Conservation (phyloP, 371 early-diverging fungal species). For the Cokeromyces recurvatus region DNA sequence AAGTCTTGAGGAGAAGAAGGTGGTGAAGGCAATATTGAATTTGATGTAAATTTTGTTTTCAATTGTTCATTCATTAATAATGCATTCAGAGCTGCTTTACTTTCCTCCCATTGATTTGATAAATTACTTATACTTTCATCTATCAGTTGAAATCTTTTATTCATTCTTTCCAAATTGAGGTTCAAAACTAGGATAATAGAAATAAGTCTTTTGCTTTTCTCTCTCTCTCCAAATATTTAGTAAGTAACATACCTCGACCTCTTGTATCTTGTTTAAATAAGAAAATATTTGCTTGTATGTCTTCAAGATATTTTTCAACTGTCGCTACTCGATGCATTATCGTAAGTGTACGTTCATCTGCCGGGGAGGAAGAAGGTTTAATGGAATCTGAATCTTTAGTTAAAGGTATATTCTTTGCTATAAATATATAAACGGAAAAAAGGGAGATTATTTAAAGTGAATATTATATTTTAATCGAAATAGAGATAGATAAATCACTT, state of each 20-base stretch:
- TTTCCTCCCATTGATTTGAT: constrained; percentile 33
- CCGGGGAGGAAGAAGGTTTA: too few relatives aligned
- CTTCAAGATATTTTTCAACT: constrained; percentile 32
- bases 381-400: too few relatives aligned
- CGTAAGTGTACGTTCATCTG: constrained; percentile 15
- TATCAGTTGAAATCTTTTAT: constrained; percentile 22
- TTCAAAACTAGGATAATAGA: too few relatives aligned
- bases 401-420: too few relatives aligned
- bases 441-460: too few relatives aligned
- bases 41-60: not conserved
- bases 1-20: constrained; percentile 23
- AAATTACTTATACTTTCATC: constrained; percentile 27
- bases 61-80: constrained; percentile 8
- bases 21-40: constrained; percentile 27
- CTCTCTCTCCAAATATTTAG: too few relatives aligned
- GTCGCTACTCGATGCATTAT: constrained; percentile 23
- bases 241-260: too few relatives aligned
- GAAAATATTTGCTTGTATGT: constrained; percentile 29
- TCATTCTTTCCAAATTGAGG: constrained; percentile 18
- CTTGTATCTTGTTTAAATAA: constrained; percentile 36
- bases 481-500: too few relatives aligned
- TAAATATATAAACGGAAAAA: too few relatives aligned
- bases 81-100: constrained; percentile 12
- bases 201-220: too few relatives aligned
- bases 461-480: too few relatives aligned